phyloP scores from a whole-genome alignment of 257 asterid genomes.

The Capsicum chinense region DNA sequence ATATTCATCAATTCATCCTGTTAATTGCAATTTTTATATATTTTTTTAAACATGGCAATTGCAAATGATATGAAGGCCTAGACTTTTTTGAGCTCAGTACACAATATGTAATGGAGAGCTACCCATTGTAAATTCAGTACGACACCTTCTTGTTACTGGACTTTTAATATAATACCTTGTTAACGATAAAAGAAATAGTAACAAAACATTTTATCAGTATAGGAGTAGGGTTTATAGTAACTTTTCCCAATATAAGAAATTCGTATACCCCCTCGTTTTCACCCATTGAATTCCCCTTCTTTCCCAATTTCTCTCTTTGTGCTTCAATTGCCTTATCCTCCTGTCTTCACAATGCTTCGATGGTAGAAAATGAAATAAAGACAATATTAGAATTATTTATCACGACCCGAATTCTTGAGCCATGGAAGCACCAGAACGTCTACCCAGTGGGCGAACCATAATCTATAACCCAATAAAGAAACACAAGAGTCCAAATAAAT shows the following conservation, averaged over 20 bases:
- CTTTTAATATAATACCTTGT: too few species aligned
- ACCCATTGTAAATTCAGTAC: too few species aligned
- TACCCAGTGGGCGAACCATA: too few species aligned
- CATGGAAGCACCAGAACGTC: background rate
- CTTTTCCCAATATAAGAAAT: constrained; percentile 9
- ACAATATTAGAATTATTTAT: constrained; percentile 7
- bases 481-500: too few species aligned
- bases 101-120: too few species aligned
- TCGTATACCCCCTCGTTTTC: background rate
- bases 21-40: background rate
- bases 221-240: background rate
- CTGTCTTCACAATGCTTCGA: background rate
- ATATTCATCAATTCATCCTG: background rate
- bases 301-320: constrained; percentile 12
- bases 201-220: background rate
- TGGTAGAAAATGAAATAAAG: background rate
- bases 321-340: background rate
- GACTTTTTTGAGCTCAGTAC: too few species aligned
- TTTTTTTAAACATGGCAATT: too few species aligned
- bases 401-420: background rate
- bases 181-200: too few species aligned
- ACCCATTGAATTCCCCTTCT: constrained; percentile 1
- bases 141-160: too few species aligned
- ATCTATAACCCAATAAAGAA: too few species aligned
- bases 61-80: too few species aligned